phyloP scores from a whole-genome alignment of 2,329 filamentous ascomycete genomes.

The Xylariales sp. region DNA sequence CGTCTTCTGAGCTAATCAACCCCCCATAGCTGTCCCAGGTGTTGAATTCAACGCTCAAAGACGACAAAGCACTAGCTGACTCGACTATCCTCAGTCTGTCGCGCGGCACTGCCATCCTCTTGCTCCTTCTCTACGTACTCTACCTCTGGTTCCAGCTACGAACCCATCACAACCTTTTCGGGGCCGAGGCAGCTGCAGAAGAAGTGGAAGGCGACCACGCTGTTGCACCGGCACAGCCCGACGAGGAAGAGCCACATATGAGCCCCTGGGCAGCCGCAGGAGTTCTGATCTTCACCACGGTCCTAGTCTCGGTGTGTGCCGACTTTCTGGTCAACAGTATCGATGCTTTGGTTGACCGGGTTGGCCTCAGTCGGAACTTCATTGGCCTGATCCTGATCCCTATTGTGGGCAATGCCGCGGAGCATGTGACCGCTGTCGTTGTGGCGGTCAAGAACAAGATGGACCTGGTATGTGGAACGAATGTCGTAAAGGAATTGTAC shows the following conservation, averaged over 20 bases:
- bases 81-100: slow-evolving; percentile 67
- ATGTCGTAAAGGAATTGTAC: neutral
- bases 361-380: slow-evolving; percentile 73
- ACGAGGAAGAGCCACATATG: slow-evolving; percentile 46
- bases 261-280: slow-evolving; percentile 58
- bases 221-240: slow-evolving; percentile 6
- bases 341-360: slow-evolving; percentile 63
- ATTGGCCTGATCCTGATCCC: slow-evolving; percentile 76
- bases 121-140: slow-evolving; percentile 68
- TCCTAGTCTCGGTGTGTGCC: slow-evolving; percentile 68
- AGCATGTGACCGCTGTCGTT: slow-evolving; percentile 77
- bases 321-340: slow-evolving; percentile 76
- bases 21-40: slow-evolving; percentile 60
- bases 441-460: slow-evolving; percentile 75
- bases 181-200: slow-evolving; percentile 38
- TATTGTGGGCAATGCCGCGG: slow-evolving; percentile 75
- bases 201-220: neutral
- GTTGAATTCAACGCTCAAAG: slow-evolving; percentile 38
- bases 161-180: slow-evolving; percentile 70
- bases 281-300: slow-evolving; percentile 65
- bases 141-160: slow-evolving; percentile 76
- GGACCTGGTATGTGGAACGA: slow-evolving; percentile 41
- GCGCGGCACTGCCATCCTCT: slow-evolving; percentile 69
- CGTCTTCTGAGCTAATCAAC: neutral
- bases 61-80: slow-evolving; percentile 30